Evolutionary conservation across 768 basidiomycete genomes (phyloP).

Genomic region (Collybia mongolica): DNA sequence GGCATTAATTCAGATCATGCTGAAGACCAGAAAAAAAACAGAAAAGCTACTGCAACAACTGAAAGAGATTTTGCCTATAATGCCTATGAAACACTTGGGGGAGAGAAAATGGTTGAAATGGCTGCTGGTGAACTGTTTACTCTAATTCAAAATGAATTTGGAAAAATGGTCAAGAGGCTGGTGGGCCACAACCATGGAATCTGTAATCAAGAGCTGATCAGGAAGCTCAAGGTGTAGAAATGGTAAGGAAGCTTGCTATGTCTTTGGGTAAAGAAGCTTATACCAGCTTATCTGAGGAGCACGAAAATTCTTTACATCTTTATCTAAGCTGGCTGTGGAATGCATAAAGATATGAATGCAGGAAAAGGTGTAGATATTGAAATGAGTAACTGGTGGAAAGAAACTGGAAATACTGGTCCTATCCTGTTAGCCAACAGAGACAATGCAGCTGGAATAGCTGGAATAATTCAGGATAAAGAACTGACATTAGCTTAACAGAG

Average conservation of each 20-base stretch:
- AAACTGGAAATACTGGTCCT: conserved; percentile 15
- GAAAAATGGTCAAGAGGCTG: conserved; percentile 20
- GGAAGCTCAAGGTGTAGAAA: conserved; percentile 8
- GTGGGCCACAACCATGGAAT: conserved; percentile 24
- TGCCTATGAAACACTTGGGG: conserved; percentile 13
- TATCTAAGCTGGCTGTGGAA: conserved; percentile 34
- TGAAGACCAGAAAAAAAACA: conserved; percentile 16
- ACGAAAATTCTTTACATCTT: conserved; percentile 20
- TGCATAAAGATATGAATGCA: conserved; percentile 37
- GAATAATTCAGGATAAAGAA: conserved; percentile 4
- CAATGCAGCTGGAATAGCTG: conserved; percentile 20
- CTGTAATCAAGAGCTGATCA: conserved; percentile 19
- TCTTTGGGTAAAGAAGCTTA: no score
- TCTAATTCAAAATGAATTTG: conserved; percentile 15
- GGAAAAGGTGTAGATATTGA: conserved; percentile 25
- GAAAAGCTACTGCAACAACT: no score
- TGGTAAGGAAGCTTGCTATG: conserved; percentile 18
- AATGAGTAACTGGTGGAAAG: conserved; percentile 27
- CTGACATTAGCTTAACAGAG: conserved; percentile 11
- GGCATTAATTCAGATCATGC: conserved; percentile 27
- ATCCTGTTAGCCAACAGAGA: conserved; percentile 25
- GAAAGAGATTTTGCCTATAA: conserved; percentile 6
- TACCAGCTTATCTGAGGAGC: conserved; percentile 12
- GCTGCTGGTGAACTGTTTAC: conserved; percentile 12
- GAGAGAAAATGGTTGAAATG: conserved; percentile 8